phyloP scores from a whole-genome alignment of 1,284 basidiomycete species.

The Tylopilus sp. region DNA sequence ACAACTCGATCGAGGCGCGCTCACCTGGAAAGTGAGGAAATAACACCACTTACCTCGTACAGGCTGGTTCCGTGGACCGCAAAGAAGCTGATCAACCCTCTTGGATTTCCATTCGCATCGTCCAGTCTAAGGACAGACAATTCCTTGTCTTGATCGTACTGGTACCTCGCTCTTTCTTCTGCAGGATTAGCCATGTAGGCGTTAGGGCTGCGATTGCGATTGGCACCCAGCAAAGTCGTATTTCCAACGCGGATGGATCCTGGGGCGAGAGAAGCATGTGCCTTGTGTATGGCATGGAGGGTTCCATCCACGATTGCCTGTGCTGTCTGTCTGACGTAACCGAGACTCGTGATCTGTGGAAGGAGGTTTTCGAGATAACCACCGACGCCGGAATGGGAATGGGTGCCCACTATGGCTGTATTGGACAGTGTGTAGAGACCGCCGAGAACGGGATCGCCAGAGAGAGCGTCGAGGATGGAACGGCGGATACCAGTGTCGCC shows the following conservation, averaged over 20 bases:
- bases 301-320: conserved; percentile 70
- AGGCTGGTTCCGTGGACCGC: conserved; percentile 79
- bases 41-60: conserved; percentile 51
- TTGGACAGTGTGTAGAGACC: conserved; percentile 68
- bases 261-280: conserved; percentile 58
- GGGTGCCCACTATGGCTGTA: conserved; percentile 75
- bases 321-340: conserved; percentile 67
- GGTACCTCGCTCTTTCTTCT: conserved; percentile 60
- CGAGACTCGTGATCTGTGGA: conserved; percentile 72
- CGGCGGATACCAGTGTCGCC: conserved; percentile 77
- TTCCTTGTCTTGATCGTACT: conserved; percentile 70
- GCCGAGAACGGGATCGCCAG: conserved; percentile 46
- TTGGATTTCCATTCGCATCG: conserved; percentile 49
- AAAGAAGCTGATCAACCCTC: conserved; percentile 74
- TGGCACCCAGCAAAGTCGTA: conserved; percentile 62
- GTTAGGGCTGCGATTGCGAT: conserved; percentile 70
- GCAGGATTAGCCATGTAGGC: conserved; percentile 72
- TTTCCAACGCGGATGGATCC: conserved; percentile 66
- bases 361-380: conserved; percentile 77
- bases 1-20: background rate
- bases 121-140: conserved; percentile 65
- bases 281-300: conserved; percentile 63
- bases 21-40: background rate
- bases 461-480: conserved; percentile 58
- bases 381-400: conserved; percentile 75